Evolutionary conservation across 768 basidiomycete genomes (phyloP).

Genomic region (Grammothele lineata): DNA sequence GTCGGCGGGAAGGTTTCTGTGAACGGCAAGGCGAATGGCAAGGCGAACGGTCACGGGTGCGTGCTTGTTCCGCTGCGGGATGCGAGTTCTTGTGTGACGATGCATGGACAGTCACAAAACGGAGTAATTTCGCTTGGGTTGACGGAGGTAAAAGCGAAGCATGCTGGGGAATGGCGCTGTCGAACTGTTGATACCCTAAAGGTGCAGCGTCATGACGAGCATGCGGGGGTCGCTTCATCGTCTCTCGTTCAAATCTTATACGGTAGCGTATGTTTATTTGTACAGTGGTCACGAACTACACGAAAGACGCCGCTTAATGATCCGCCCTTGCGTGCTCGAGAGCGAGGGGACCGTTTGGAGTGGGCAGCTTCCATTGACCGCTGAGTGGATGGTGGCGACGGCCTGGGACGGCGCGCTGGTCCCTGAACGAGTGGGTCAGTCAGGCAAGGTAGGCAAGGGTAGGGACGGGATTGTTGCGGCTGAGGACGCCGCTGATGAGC

Average conservation of each 20-base stretch:
- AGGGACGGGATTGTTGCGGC: no score
- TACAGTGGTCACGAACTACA: slow-evolving; percentile 2
- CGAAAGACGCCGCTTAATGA: not conserved
- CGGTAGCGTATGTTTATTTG: slow-evolving; percentile 16
- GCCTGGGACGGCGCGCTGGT: no score
- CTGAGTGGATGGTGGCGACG: no score
- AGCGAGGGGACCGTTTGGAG: no score
- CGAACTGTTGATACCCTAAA: slow-evolving; percentile 19
- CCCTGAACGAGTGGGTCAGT: no score
- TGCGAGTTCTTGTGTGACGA: not conserved
- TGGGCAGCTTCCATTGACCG: no score
- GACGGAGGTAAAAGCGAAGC: slow-evolving; percentile 1
- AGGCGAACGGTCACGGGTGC: slow-evolving; percentile 35
- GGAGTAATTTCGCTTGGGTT: slow-evolving; percentile 25
- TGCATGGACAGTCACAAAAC: slow-evolving; percentile 29
- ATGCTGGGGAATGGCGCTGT: slow-evolving; percentile 4
- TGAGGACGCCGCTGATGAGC: no score
- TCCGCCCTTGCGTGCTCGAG: no score
- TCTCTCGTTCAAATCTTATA: slow-evolving; percentile 7
- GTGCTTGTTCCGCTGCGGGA: no score
- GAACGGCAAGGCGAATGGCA: slow-evolving; percentile 49
- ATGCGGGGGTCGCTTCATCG: slow-evolving; percentile 4
- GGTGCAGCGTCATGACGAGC: slow-evolving; percentile 4
- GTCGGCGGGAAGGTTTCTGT: slow-evolving; percentile 29
- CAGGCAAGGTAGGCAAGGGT: no score